Conservation (phyloP, 345 rosid genomes). For the Cardamine occulta region DNA sequence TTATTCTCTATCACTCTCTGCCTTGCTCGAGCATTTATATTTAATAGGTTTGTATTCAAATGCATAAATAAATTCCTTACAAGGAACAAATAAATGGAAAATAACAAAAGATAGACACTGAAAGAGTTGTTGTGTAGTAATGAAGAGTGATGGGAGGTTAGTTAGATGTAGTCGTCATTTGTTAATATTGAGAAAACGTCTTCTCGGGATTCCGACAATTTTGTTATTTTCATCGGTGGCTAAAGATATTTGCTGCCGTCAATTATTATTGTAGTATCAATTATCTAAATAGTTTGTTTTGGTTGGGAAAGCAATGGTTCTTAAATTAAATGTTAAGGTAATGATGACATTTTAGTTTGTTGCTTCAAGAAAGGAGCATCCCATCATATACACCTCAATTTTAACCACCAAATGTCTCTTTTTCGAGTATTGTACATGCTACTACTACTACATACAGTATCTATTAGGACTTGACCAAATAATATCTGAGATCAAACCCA, state of each 20-base stretch:
- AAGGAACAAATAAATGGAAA: too few species aligned
- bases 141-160: constrained; percentile 40
- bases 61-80: too few species aligned
- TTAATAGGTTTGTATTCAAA: too few species aligned
- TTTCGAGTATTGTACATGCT: constrained; percentile 32
- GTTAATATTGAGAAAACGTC: constrained; percentile 30
- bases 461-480: not conserved
- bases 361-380: constrained; percentile 42
- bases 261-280: constrained; percentile 21
- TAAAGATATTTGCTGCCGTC: constrained; percentile 40
- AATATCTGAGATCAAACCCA: not conserved
- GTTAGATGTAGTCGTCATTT: constrained; percentile 43
- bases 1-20: too few species aligned
- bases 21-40: too few species aligned
- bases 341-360: constrained; percentile 40
- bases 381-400: constrained; percentile 27
- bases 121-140: constrained; percentile 42
- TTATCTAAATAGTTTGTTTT: not conserved
- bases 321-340: constrained; percentile 28
- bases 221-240: constrained; percentile 7
- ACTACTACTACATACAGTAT: constrained; percentile 2
- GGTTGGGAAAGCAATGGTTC: constrained; percentile 8
- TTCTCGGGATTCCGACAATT: constrained; percentile 29
- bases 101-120: not conserved
- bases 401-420: constrained; percentile 39